phyloP scores from a whole-genome alignment of 208 protist genomes.

The Trypanosoma boissoni region DNA sequence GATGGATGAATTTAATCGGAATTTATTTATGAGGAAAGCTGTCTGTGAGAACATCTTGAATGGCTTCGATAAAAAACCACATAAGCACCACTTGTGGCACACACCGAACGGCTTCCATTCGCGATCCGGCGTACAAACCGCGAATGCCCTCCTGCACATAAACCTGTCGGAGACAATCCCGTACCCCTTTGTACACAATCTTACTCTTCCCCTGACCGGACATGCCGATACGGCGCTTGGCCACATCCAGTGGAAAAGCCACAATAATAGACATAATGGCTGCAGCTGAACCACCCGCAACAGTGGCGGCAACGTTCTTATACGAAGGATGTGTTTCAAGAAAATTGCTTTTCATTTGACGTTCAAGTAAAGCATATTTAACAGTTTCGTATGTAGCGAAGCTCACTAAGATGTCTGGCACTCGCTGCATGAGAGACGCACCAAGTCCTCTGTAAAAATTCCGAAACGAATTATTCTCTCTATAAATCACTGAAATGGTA shows the following conservation, averaged over 20 bases:
- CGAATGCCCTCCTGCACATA: constrained; percentile 70
- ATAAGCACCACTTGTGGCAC: constrained; percentile 89
- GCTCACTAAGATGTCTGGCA: constrained; percentile 84
- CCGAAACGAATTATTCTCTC: constrained; percentile 67
- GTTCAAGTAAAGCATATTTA: constrained; percentile 73
- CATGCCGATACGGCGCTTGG: constrained; percentile 87
- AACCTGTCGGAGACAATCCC: constrained; percentile 60
- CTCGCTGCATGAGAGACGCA: constrained; percentile 79
- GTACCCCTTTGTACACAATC: constrained; percentile 60
- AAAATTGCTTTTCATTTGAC: constrained; percentile 29
- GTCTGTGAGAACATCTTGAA: constrained; percentile 40
- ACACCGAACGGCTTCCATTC: constrained; percentile 75
- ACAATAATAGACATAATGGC: constrained; percentile 73
- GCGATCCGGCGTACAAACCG: constrained; percentile 69
- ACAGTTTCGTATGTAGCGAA: constrained; percentile 89
- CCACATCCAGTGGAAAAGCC: constrained; percentile 83
- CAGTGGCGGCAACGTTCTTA: constrained; percentile 54
- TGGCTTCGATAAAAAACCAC: constrained; percentile 88
- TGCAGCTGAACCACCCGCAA: constrained; percentile 58
- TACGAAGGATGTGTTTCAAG: constrained; percentile 25
- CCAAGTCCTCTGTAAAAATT: constrained; percentile 88
- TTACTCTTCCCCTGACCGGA: constrained; percentile 63
- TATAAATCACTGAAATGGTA: constrained; percentile 60
- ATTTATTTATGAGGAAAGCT: constrained; percentile 1
- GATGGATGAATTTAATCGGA: not conserved